phyloP scores from a whole-genome alignment of 768 basidiomycete species.

The Pleurotus sapidus region DNA sequence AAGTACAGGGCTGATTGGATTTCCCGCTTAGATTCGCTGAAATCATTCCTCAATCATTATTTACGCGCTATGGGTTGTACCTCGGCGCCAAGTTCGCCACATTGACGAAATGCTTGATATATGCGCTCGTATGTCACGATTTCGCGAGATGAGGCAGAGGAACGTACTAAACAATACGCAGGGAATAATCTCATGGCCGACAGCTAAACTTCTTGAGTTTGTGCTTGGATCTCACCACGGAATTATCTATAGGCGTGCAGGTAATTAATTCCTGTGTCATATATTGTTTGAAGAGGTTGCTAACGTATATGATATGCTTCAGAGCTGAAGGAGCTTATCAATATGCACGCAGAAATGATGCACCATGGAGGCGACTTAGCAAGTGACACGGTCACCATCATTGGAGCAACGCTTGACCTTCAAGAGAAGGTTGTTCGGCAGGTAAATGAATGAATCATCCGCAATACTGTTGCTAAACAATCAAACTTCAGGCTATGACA shows the following conservation, averaged over 20 bases:
- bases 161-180: slow-evolving; percentile 18
- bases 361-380: slow-evolving; percentile 84
- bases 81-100: slow-evolving; percentile 86
- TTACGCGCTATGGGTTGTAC: slow-evolving; percentile 85
- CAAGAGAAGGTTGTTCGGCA: slow-evolving; percentile 83
- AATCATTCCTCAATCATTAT: slow-evolving; percentile 92
- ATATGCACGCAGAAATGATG: slow-evolving; percentile 74
- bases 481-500: slow-evolving; percentile 64
- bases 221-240: slow-evolving; percentile 83
- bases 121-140: slow-evolving; percentile 49
- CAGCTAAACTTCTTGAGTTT: slow-evolving; percentile 78
- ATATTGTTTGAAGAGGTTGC: background rate
- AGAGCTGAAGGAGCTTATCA: slow-evolving; percentile 89
- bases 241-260: slow-evolving; percentile 82
- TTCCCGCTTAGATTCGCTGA: slow-evolving; percentile 67
- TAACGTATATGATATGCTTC: background rate
- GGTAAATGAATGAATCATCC: slow-evolving; percentile 26
- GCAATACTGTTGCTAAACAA: background rate
- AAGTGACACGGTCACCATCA: slow-evolving; percentile 84
- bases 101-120: slow-evolving; percentile 66
- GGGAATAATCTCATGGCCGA: slow-evolving; percentile 81
- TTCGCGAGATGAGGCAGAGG: too few species aligned
- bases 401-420: slow-evolving; percentile 84
- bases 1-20: slow-evolving; percentile 1
- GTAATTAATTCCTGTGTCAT: slow-evolving; percentile 21